Evolutionary conservation across 2,329 filamentous ascomycete genomes (phyloP).

Genomic region (Zymoseptoria pseudotritici): DNA sequence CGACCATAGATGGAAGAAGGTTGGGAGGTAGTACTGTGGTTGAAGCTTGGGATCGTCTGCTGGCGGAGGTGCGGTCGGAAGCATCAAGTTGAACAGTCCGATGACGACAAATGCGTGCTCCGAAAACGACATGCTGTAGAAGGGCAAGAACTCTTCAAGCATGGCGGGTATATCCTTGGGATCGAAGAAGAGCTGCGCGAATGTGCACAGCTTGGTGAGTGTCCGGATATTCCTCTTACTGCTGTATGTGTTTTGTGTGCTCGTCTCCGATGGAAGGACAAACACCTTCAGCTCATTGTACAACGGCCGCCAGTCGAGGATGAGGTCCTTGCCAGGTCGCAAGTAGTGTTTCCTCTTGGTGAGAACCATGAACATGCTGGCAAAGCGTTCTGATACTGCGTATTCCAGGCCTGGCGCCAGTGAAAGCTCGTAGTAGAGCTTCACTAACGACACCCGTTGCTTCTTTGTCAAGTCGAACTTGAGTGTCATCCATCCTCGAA

Average conservation of each 20-base stretch:
- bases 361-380: conserved; percentile 91
- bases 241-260: conserved; percentile 49
- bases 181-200: conserved; percentile 88
- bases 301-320: conserved; percentile 84
- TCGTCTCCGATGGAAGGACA: conserved; percentile 76
- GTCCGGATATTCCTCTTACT: conserved; percentile 61
- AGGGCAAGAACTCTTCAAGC: conserved; percentile 44
- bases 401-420: conserved; percentile 84
- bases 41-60: conserved; percentile 66
- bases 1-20: conserved; percentile 95
- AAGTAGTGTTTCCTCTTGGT: conserved; percentile 99
- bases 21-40: conserved; percentile 82
- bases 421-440: conserved; percentile 88
- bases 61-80: conserved; percentile 76
- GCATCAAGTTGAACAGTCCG: conserved; percentile 74
- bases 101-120: conserved; percentile 91
- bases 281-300: conserved; percentile 90
- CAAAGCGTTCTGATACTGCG: conserved; percentile 76
- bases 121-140: conserved; percentile 87
- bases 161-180: conserved; percentile 74
- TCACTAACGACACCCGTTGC: conserved; percentile 74
- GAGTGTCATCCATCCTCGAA: conserved; percentile 87
- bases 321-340: conserved; percentile 80
- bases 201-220: conserved; percentile 80
- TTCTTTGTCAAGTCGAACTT: conserved; percentile 94